These are phyloP conservation scores for Ogataea henricii DNA, from an alignment of 805 yeast species.

Conservation along the genomic window DNA sequence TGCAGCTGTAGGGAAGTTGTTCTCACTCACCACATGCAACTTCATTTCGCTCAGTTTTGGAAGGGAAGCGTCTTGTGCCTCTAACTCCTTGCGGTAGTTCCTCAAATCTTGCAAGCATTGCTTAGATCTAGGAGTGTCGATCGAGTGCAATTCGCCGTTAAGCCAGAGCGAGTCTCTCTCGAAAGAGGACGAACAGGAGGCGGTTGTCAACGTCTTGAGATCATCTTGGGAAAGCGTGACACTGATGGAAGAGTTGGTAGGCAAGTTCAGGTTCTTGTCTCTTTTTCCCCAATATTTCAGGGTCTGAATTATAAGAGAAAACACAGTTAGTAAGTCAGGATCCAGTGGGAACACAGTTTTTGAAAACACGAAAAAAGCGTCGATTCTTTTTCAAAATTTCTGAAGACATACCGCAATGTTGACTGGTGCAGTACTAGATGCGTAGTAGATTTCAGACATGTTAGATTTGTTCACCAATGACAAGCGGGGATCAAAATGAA, in stretches of 20 bases:
- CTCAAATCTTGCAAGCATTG: conserved; percentile 81
- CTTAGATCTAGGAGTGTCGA: conserved; percentile 61
- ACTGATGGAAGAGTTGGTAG: conserved; percentile 94
- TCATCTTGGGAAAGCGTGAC: conserved; percentile 92
- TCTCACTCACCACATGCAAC: conserved; percentile 84
- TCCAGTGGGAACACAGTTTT: neutral
- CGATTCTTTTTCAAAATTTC: neutral
- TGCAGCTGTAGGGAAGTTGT: conserved; percentile 99
- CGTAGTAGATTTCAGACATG: conserved; percentile 49
- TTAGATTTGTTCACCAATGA: neutral
- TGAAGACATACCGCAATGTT: conserved; percentile 78
- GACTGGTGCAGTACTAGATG: conserved; percentile 94
- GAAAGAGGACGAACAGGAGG: conserved; percentile 62
- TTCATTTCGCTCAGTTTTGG: conserved; percentile 66
- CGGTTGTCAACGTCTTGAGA: conserved; percentile 89
- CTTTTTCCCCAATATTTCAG: conserved; percentile 99
- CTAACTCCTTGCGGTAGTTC: conserved; percentile 61
- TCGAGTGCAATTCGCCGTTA: conserved; percentile 79
- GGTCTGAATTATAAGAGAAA: conserved; percentile 47
- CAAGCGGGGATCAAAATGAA: neutral
- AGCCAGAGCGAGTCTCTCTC: conserved; percentile 73
- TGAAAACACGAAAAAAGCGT: neutral
- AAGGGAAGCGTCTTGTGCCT: conserved; percentile 50
- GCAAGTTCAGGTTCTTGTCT: conserved; percentile 82
- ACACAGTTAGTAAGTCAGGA: conserved; percentile 10